Base-by-base conservation (phyloP, 495 filamentous ascomycete species). In the Penicillium pulvis region DNA sequence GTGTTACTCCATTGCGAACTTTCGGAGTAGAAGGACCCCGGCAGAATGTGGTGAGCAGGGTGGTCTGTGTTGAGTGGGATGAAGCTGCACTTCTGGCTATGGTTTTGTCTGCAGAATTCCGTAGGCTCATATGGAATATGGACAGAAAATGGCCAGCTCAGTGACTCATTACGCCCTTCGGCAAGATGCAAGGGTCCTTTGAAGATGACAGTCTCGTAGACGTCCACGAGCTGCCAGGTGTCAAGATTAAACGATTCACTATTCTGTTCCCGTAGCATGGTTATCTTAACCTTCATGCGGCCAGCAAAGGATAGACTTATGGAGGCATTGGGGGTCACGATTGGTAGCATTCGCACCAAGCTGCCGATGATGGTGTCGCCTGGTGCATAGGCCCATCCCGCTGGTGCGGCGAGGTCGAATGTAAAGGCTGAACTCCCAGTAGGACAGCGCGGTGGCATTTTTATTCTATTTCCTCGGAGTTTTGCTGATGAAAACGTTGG, bases 321-420 rank as follows among this genome's bases (percentile, higher is more conserved):
- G 12, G 46, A 51, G 9, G 63, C 63, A 31, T 65, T 56, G 1
- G 63, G 48, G 17, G 59, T 47, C 24, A 65, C 53, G 6, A 59
- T 44, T 12, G 59, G 55, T 19, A 28, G 16, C 9, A 55, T 42
- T 26, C 63, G 58, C 2, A 62, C 31, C 14, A 65, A 12, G 24
- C 53, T 50, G 26, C 63, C 59, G 39, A 65, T 62, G 42, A 65
- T 56, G n/a, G 56, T 55, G 33, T 65, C 63, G 17, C 63, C 59
- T 1, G 63, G 30, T 11, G 56, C 19, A 36, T 53, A 65, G 19
- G 36, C 24, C 59, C 59, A 65, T 12, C 31, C 41, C 19, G 26
- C 51, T 1, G 62, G 62, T 14, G 59, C 55, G 8, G 63, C 59
- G 6, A 65, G 17, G 17, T 59, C 56, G 16, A 65, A 51, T n/a